phyloP scores from a whole-genome alignment of 2,329 filamentous ascomycete species.

The Penicillium rolfsii region DNA sequence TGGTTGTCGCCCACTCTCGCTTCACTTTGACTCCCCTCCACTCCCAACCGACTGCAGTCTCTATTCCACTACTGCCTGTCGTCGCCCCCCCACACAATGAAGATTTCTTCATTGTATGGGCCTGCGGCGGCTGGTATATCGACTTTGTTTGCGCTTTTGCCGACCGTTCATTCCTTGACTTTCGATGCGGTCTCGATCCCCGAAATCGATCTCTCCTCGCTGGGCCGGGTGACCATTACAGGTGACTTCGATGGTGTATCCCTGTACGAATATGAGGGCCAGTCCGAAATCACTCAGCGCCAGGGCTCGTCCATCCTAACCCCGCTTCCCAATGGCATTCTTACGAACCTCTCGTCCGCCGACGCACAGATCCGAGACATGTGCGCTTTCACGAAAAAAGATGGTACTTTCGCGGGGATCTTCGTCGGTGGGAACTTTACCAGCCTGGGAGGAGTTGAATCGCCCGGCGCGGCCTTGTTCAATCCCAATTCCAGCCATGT shows the following conservation, averaged over 20 bases:
- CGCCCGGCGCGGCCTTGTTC: conserved; percentile 79
- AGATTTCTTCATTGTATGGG: conserved; percentile 50
- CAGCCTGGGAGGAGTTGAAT: conserved; percentile 75
- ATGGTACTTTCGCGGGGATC: conserved; percentile 71
- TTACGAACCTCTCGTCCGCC: conserved; percentile 72
- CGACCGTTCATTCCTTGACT: conserved; percentile 37
- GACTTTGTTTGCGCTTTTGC: conserved; percentile 35
- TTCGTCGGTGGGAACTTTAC: conserved; percentile 96
- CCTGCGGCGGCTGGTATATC: conserved; percentile 47
- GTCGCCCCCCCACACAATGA: conserved; percentile 49
- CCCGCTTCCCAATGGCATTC: conserved; percentile 81
- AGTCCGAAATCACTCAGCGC: conserved; percentile 63
- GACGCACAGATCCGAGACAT: conserved; percentile 87
- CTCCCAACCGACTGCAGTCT: conserved; percentile 9
- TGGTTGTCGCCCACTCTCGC: conserved; percentile 19
- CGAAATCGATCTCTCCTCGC: conserved; percentile 69
- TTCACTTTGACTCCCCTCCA: conserved; percentile 11
- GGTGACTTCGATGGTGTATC: conserved; percentile 93
- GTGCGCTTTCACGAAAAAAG: conserved; percentile 73
- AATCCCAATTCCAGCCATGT: conserved; percentile 72
- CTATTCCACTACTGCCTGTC: conserved; percentile 32
- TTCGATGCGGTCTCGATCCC: conserved; percentile 43
- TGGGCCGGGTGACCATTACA: conserved; percentile 82
- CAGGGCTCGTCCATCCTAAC: conserved; percentile 83
- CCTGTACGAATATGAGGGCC: conserved; percentile 81